Evolutionary conservation across 768 basidiomycete species (phyloP), one percentile per base, ranked within the genome.

Genomic region (Boletellus ananiceps): DNA sequence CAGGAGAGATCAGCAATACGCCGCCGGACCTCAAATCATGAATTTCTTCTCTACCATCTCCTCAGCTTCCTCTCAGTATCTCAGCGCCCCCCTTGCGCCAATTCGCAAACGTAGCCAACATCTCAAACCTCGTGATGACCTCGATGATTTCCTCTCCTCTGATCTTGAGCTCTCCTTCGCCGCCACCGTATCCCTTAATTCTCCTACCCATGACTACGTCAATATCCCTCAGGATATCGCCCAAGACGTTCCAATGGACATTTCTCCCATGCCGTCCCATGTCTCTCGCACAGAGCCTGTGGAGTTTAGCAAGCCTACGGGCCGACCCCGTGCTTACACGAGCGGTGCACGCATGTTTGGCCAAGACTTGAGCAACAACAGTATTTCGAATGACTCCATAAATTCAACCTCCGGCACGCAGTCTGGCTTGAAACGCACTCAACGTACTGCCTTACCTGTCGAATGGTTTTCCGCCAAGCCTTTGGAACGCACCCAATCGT

Each of bases 151-250:
- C 60, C 73, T 82, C 44, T 80, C 82, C 31, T 84, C 84, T n/a
- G 87, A 88, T 60, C 77, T 89, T 41, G 89, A 92, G 63, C 70
- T 82, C 34, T 90, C 88, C 25, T 92, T 92, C 61, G 86, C 86
- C 7, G 89, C 88, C 27, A 87, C 78, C 52, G 83, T 91, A 65
- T 92, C 89, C 7, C 70, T 92, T 40, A 76, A 86, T 60, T 88
- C 87, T 23, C 86, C 88, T 31, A 74, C 81, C 13, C 75, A 69
- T 42, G 73, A 78, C 25, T 61, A 71, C 44, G 58, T 74, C 46
- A 66, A 69, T 33, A 69, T 83, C 41, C 58, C 75, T 7, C 69
- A 75, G 27, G 81, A 82, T 21, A 70, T 67, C 56, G 74, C 71
- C 36, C 74, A 73, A 54, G 71, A 77, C 43, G 75, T 83, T 44